Evolutionary conservation across 2,329 filamentous ascomycete species (phyloP).

Genomic region (Dryadomyces quercivorus): DNA sequence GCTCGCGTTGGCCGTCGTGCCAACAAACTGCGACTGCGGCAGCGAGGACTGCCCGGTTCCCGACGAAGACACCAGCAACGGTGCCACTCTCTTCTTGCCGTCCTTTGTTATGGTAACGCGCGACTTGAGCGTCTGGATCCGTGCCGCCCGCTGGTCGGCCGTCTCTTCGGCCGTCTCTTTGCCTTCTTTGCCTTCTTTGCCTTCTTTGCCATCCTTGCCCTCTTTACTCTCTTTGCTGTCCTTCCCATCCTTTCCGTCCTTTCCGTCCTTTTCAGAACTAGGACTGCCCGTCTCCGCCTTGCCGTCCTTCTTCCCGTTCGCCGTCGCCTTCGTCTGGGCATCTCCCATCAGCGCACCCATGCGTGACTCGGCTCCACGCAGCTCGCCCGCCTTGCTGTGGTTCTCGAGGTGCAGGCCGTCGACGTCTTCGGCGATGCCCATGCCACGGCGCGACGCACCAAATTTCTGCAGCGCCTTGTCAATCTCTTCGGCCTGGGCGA

Average conservation of each 20-base stretch:
- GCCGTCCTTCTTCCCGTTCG: conserved; percentile 24
- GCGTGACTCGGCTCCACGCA: conserved; percentile 78
- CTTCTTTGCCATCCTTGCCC: conserved; percentile 9
- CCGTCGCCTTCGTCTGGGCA: conserved; percentile 38
- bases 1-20: conserved; percentile 42
- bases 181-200: conserved; percentile 4
- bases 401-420: conserved; percentile 81
- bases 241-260: conserved; percentile 15
- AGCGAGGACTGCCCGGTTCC: conserved; percentile 78
- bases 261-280: conserved; percentile 11
- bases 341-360: conserved; percentile 99
- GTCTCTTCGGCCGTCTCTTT: conserved; percentile 27
- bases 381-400: conserved; percentile 81
- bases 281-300: conserved; percentile 23
- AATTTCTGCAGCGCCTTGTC: conserved; percentile 89
- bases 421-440: conserved; percentile 85
- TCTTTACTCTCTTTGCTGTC: conserved; percentile 13
- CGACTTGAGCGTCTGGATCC: conserved; percentile 60
- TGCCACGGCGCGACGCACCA: conserved; percentile 73
- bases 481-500: conserved; percentile 76
- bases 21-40: conserved; percentile 78
- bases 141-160: conserved; percentile 39
- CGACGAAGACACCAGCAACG: conserved; percentile 80
- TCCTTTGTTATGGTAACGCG: conserved; percentile 92
- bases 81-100: conserved; percentile 90